These are phyloP conservation scores for Golubevia sp. DNA, from an alignment of 1,284 basidiomycete species.

Conservation along the genomic window DNA sequence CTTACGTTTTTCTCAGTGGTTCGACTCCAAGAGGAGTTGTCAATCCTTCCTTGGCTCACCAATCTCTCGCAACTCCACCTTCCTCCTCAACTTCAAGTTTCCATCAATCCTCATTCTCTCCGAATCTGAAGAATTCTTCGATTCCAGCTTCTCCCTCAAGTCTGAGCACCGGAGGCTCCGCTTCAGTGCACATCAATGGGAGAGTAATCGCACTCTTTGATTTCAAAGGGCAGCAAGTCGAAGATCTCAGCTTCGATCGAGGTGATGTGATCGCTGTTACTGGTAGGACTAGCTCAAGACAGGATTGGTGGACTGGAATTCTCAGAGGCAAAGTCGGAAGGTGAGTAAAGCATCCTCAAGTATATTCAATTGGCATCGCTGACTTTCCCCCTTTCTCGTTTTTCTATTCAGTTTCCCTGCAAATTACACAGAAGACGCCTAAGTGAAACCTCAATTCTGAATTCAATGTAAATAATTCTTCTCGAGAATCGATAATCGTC, in stretches of 20 bases:
- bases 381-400: no score
- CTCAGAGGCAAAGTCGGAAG: conserved; percentile 18
- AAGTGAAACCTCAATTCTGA: neutral
- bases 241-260: conserved; percentile 43
- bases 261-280: conserved; percentile 55
- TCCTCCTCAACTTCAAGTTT: neutral
- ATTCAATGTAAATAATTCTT: neutral
- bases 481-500: no score
- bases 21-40: neutral
- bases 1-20: no score
- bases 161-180: neutral
- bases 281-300: conserved; percentile 30
- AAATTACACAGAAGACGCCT: conserved; percentile 12
- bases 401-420: no score
- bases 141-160: neutral
- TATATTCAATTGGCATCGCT: neutral
- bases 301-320: conserved; percentile 50
- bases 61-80: conserved; percentile 2
- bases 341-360: neutral
- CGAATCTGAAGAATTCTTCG: no score
- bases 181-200: neutral
- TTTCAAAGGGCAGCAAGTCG: conserved; percentile 41
- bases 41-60: neutral
- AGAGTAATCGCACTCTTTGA: conserved; percentile 45
- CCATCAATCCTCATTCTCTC: no score